phyloP scores from a whole-genome alignment of 768 basidiomycete species.

The Serendipita sp. region DNA sequence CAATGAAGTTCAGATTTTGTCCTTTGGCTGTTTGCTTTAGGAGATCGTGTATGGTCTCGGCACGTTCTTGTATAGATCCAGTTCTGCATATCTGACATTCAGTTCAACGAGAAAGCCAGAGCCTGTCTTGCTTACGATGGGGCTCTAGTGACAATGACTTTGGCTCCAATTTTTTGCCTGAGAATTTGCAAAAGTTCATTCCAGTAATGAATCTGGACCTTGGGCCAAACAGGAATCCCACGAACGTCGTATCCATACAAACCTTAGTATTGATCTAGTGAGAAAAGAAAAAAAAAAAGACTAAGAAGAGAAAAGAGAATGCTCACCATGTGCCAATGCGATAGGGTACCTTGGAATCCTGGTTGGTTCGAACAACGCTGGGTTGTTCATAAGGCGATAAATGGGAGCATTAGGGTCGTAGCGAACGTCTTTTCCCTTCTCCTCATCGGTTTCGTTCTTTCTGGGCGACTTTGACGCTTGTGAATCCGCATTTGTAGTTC shows the following conservation, averaged over 20 bases:
- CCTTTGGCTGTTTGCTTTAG: constrained; percentile 50
- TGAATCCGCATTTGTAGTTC: neutral
- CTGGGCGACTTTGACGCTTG: neutral
- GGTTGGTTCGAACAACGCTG: constrained; percentile 60
- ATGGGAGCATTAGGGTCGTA: constrained; percentile 13
- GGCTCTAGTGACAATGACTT: constrained; percentile 91
- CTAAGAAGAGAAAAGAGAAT: neutral
- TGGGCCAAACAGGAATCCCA: constrained; percentile 67
- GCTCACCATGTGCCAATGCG: constrained; percentile 82
- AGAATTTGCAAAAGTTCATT: constrained; percentile 68
- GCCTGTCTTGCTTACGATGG: constrained; percentile 46
- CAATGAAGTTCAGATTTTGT: constrained; percentile 78
- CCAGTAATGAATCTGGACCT: constrained; percentile 87
- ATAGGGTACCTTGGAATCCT: constrained; percentile 76
- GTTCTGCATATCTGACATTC: constrained; percentile 35
- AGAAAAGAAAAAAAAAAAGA: neutral
- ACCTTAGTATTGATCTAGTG: constrained; percentile 27
- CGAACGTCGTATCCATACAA: constrained; percentile 90
- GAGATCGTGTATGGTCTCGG: constrained; percentile 54
- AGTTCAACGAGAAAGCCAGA: neutral
- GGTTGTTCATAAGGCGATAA: constrained; percentile 44
- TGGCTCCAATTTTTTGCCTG: constrained; percentile 65
- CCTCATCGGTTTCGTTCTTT: neutral
- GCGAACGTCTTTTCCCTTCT: neutral
- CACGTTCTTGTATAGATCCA: constrained; percentile 72